These are phyloP conservation scores for Ophiostoma sp. DNA, from an alignment of 2,329 filamentous ascomycete genomes.

Conservation along the genomic window DNA sequence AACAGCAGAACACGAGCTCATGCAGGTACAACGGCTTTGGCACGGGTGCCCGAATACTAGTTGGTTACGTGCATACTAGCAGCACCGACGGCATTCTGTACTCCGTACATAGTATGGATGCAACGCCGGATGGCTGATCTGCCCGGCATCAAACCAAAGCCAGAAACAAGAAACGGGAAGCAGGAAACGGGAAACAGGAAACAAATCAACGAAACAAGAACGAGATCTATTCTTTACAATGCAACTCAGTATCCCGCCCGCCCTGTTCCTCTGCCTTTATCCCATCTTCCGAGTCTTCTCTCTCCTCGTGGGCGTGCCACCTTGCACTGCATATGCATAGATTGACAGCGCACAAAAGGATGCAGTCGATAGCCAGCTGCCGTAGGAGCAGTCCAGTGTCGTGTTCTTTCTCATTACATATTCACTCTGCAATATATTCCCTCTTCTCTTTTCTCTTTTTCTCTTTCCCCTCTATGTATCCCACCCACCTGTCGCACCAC, in stretches of 20 bases:
- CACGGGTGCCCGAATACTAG: not conserved
- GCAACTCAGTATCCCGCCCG: not conserved
- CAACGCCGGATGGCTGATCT: too few relatives aligned
- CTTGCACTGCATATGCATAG: slow-evolving; percentile 5
- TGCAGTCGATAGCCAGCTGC: not conserved
- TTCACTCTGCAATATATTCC: not conserved
- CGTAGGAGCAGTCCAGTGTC: not conserved
- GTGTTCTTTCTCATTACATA: not conserved
- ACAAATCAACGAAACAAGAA: too few relatives aligned
- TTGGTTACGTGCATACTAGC: not conserved
- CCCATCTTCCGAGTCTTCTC: not conserved
- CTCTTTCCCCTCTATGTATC: not conserved
- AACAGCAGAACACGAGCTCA: not conserved
- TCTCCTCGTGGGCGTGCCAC: slow-evolving; percentile 9
- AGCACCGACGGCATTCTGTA: not conserved
- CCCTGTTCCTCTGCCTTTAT: not conserved
- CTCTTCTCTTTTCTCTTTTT: not conserved
- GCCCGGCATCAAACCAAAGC: not conserved
- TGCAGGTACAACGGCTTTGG: slow-evolving; percentile 7
- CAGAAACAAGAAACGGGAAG: too few relatives aligned
- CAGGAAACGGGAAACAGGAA: too few relatives aligned
- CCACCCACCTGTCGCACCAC: not conserved
- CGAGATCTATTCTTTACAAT: not conserved
- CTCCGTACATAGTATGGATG: too few relatives aligned
- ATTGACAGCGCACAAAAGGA: slow-evolving; percentile 10